These are phyloP conservation scores for Filosporella fistucella DNA, from an alignment of 495 filamentous ascomycete species.

Conservation along the genomic window DNA sequence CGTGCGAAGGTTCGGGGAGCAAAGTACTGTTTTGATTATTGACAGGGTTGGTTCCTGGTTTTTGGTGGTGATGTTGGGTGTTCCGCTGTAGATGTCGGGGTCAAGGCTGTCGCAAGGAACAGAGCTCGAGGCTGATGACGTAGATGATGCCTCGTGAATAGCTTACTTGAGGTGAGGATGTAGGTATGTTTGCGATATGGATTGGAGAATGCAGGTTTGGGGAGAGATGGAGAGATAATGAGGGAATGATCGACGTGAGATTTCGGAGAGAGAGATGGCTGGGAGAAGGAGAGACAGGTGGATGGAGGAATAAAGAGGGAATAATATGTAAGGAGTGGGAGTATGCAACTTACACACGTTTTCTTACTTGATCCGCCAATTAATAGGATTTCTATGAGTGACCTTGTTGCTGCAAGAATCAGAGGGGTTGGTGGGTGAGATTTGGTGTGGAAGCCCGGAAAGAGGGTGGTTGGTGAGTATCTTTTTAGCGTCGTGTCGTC, in stretches of 20 bases:
- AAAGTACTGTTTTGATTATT: not conserved
- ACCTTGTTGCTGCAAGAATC: not conserved
- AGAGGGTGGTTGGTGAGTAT: conserved; percentile 1
- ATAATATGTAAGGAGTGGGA: no score
- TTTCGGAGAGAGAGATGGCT: not conserved
- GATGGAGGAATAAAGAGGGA: no score
- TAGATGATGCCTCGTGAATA: conserved; percentile 16
- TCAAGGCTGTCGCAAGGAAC: not conserved
- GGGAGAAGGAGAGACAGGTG: not conserved
- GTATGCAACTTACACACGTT: no score
- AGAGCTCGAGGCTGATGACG: conserved; percentile 7
- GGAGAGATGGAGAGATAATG: not conserved
- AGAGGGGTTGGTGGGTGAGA: not conserved
- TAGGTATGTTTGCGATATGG: not conserved
- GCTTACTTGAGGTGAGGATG: no score
- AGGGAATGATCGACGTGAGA: not conserved
- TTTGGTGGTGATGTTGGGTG: not conserved
- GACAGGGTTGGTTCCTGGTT: conserved; percentile 12
- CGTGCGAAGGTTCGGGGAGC: not conserved
- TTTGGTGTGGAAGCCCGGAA: not conserved
- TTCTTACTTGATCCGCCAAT: not conserved
- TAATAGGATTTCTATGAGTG: not conserved
- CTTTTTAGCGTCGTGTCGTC: not conserved
- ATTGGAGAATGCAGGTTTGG: not conserved
- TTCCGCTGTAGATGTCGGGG: not conserved